Conservation (phyloP, 2,329 filamentous ascomycete species). For the Neospermospora avenae region DNA sequence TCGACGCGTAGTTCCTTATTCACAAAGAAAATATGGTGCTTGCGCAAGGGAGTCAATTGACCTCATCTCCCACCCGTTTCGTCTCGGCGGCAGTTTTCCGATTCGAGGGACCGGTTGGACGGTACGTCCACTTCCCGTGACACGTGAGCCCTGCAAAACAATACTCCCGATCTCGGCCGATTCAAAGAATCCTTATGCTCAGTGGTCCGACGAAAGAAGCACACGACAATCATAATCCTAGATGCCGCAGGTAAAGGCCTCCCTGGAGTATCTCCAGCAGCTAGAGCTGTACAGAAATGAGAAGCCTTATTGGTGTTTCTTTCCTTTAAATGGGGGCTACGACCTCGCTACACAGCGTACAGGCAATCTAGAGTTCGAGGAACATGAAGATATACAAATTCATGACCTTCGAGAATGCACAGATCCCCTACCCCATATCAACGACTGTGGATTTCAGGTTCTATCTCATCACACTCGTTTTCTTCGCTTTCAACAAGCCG, state of each 20-base stretch:
- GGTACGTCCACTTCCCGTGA: too few relatives aligned
- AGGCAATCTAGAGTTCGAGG: constrained; percentile 23
- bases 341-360: constrained; percentile 13
- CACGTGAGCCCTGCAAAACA: too few relatives aligned
- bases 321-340: constrained; percentile 5
- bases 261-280: not conserved
- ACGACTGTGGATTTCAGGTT: constrained; percentile 20
- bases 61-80: too few relatives aligned
- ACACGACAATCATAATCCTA: too few relatives aligned
- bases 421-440: not conserved
- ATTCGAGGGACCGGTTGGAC: too few relatives aligned
- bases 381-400: constrained; percentile 10
- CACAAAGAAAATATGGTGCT: too few relatives aligned
- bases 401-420: constrained; percentile 15
- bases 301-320: not conserved
- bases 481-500: constrained; percentile 1
- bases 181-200: too few relatives aligned
- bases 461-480: constrained; percentile 9
- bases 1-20: too few relatives aligned
- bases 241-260: not conserved
- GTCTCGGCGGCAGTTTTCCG: too few relatives aligned
- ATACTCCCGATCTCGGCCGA: too few relatives aligned
- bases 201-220: too few relatives aligned
- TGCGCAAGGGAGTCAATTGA: too few relatives aligned
- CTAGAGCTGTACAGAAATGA: not conserved